Evolutionary conservation across 2,329 filamentous ascomycete genomes (phyloP), one percentile per base, ranked within the genome.

Genomic region (Colletotrichum melonis): DNA sequence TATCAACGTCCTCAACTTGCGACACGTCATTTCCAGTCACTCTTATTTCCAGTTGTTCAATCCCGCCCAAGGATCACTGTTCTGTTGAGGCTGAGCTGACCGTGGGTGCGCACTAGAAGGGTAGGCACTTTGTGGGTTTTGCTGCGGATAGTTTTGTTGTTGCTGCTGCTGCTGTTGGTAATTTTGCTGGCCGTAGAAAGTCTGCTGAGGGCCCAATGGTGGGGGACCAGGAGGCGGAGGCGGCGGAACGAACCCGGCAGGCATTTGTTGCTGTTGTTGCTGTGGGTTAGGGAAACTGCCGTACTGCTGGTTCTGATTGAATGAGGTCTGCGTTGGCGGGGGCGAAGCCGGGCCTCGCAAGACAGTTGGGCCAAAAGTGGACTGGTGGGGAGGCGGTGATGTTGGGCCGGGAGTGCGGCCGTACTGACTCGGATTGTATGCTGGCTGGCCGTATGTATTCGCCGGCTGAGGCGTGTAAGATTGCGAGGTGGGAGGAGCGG

Each of bases 381-480:
- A 84, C 78, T 93, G 92, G 24, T 88, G 90, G 3, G 92, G 88
- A 0, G 92, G 88, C n/a, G 91, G 90, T 12, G 90, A 92, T 38
- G 87, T 88, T 67, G 89, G 86, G 1, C 88, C 88, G 2, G 88
- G 85, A 35, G 88, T 90, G 55, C 87, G 86, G n/a, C 89, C 89
- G 77, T 88, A 91, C 66, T 85, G 87, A 76, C 88, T 89, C 0
- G 89, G 89, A 75, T 91, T 89, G 79, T 91, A 91, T 6, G 86
- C 77, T 52, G 88, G 85, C 71, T 87, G 88, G 42, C 84, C 84
- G 77, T 87, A 90, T 2, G 82, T 83, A 68, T 84, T 84, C 65
- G 82, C 78, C 5, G 82, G 82, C 60, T 84, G 84, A 60, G 83
- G 76, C 11, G 77, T 78, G 69, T 78, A 81, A 5, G 80, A 78